Evolutionary conservation across 2,329 filamentous ascomycete genomes (phyloP), one percentile per base, ranked within the genome.

Genomic region (Hypoxylon sp.): DNA sequence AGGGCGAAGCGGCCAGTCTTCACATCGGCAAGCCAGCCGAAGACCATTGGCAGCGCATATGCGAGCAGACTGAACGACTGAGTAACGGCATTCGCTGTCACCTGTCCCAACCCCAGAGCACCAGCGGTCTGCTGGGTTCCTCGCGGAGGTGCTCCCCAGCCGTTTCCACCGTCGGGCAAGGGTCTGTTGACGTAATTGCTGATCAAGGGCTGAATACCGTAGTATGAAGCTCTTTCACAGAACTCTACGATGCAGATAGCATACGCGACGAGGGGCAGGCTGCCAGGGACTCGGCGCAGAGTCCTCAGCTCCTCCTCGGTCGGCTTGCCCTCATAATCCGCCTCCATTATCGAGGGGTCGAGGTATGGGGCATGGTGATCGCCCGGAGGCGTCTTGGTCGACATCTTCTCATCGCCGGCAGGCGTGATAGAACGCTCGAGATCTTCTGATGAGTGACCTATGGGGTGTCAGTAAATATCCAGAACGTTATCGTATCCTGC

Each of bases 1-100:
- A 91, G 90, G 71, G 83, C 84, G 80, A 89, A 93, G 65, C 90
- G 89, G 61, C 91, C 91, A 44, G 86, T 85, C 71, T 87, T 89
- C 59, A 89, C 83, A 75, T 94, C 91, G 42, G 91, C 88, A 12
- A 90, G 70, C 75, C 82, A 87, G 16, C 81, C 83, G 57, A 83
- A 81, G 5, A 86, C 38, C 22, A 89, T 80, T 0, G 87, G 87
- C 11, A 89, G 77, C 2, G 82, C 76, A 69, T 89, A 90, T 1
- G 85, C 82, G 36, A 89, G 74, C 70, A 90, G 83, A 60, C 77
- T 83, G 78, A 86, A 88, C 26, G 83, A 84, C 65, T 88, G 80
- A 4, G 76, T 79, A 33, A 87, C 79, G 6, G 84, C 84, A 40
- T 84, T 84, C 50, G 85, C 78, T 8, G 80, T 82, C 38, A 84